Conservation (phyloP, 176 grass and related monocot genomes). For the Hsuehochloa calcarea region DNA sequence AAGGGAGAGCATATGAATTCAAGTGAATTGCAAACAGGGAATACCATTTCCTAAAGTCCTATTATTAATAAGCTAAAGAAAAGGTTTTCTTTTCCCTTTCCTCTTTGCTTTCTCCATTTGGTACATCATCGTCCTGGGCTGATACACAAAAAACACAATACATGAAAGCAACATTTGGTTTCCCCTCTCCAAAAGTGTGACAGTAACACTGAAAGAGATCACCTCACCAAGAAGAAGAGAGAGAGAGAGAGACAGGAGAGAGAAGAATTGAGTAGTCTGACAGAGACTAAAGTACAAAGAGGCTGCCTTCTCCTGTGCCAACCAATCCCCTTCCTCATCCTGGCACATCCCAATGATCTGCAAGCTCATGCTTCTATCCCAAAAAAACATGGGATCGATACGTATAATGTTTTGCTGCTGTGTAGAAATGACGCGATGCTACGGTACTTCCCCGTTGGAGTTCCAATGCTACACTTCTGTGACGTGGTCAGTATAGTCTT, state of each 20-base stretch:
- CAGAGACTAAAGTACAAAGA: slow-evolving; percentile 35
- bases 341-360: slow-evolving; percentile 26
- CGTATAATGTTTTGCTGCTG: background rate
- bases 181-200: slow-evolving; percentile 29
- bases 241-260: background rate
- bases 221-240: slow-evolving; percentile 46
- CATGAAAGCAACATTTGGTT: slow-evolving; percentile 43
- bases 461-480: background rate
- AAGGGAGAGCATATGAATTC: background rate
- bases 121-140: background rate
- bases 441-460: background rate
- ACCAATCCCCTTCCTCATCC: slow-evolving; percentile 16
- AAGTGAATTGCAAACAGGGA: background rate
- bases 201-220: slow-evolving; percentile 43
- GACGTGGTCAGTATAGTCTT: no score
- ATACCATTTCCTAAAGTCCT: background rate
- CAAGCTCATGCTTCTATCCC: slow-evolving; percentile 16
- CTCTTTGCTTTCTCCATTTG: background rate
- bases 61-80: no score
- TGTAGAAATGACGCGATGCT: background rate
- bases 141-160: background rate
- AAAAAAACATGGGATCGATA: background rate
- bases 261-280: background rate
- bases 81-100: background rate
- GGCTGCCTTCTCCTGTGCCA: slow-evolving; percentile 23